Conservation (phyloP, 2,329 filamentous ascomycete species). For the Pseudomassariella vexata region DNA sequence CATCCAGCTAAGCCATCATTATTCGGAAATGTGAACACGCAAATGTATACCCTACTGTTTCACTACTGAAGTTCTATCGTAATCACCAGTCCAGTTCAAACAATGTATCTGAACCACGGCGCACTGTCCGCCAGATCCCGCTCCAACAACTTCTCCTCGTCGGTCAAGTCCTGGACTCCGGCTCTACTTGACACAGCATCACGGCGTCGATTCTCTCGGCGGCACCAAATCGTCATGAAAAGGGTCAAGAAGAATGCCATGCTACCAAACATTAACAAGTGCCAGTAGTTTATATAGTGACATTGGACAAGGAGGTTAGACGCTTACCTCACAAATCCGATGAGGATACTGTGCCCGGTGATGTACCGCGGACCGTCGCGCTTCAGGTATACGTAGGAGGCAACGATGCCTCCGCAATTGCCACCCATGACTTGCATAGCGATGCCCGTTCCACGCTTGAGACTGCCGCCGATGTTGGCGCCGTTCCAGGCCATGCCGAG, state of each 20-base stretch:
- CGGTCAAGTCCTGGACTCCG: conserved; percentile 14
- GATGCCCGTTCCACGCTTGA: conserved; percentile 50
- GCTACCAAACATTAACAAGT: conserved; percentile 7
- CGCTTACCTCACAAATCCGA: conserved; percentile 18
- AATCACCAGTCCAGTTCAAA: too few relatives aligned
- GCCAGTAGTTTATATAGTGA: conserved; percentile 1
- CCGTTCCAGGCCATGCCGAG: conserved; percentile 53
- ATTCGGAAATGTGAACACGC: too few relatives aligned
- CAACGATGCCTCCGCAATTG: conserved; percentile 39
- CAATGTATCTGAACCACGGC: conserved; percentile 24
- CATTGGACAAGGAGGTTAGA: background rate
- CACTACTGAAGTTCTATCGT: background rate
- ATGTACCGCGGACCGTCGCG: conserved; percentile 29
- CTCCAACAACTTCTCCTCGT: conserved; percentile 23
- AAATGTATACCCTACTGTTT: too few relatives aligned
- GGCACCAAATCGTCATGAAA: conserved; percentile 25
- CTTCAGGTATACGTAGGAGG: conserved; percentile 37
- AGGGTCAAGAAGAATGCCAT: conserved; percentile 25
- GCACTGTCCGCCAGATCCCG: conserved; percentile 24
- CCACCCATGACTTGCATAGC: conserved; percentile 52
- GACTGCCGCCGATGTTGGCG: conserved; percentile 51
- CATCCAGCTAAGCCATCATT: too few relatives aligned
- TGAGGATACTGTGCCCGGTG: conserved; percentile 32
- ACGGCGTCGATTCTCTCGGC: conserved; percentile 23
- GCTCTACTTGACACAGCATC: conserved; percentile 14